These are phyloP conservation scores for button mushroom (Agaricus bisporus) DNA, from an alignment of 768 basidiomycete species.

Conservation along the genomic window DNA sequence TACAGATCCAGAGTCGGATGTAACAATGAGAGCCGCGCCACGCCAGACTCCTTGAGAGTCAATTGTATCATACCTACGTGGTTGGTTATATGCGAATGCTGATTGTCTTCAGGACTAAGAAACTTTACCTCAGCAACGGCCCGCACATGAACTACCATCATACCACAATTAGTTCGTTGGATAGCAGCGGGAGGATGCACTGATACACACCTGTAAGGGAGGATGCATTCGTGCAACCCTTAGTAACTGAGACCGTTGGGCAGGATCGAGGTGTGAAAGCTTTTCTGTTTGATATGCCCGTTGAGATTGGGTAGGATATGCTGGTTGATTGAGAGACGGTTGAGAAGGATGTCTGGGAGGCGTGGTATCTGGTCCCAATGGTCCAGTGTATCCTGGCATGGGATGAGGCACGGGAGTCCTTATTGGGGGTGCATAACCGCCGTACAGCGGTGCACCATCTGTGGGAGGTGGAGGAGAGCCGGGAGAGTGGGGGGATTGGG, in stretches of 20 bases:
- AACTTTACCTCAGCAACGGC: constrained; percentile 56
- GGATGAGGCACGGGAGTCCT: not conserved
- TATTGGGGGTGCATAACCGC: not conserved
- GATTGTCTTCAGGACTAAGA: not conserved
- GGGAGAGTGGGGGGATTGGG: constrained; percentile 32
- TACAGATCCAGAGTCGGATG: constrained; percentile 71
- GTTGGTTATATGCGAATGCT: not conserved
- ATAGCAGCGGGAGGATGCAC: constrained; percentile 1
- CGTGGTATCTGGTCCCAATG: not conserved
- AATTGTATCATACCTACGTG: constrained; percentile 75
- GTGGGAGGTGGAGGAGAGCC: constrained; percentile 48
- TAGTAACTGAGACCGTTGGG: constrained; percentile 58
- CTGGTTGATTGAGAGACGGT: not conserved
- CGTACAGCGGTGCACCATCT: constrained; percentile 24
- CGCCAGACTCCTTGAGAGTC: constrained; percentile 76
- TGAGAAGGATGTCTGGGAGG: not conserved
- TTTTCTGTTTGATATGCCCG: constrained; percentile 29
- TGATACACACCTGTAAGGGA: constrained; percentile 51
- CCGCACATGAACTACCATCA: constrained; percentile 76
- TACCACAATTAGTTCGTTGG: not conserved
- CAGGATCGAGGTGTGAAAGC: constrained; percentile 47
- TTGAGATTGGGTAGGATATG: constrained; percentile 17
- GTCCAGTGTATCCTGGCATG: not conserved
- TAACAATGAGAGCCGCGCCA: constrained; percentile 85
- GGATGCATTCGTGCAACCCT: constrained; percentile 69